Percentiles rank a stretch among this genome's conserved stretches.
Evolutionary conservation across 768 basidiomycete genomes (phyloP).

Genomic region (Austroboletus festivus): DNA sequence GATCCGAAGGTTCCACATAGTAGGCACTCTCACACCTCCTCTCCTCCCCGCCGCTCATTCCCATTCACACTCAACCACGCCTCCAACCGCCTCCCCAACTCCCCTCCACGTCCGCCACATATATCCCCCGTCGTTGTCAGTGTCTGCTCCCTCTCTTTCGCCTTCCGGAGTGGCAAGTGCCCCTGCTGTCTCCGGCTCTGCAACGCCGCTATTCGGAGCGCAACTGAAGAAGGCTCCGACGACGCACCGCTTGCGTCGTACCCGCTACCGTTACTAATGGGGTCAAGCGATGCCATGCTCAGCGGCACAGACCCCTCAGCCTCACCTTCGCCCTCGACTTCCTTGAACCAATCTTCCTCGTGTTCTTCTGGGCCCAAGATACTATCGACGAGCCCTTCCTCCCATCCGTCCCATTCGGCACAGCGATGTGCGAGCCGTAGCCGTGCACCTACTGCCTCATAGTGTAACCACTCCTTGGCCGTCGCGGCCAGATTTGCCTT

Average conservation of each 20-base stretch:
- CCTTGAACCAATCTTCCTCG: slow-evolving; percentile 70
- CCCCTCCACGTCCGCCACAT: slow-evolving; percentile 77
- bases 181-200: slow-evolving; percentile 37
- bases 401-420: slow-evolving; percentile 90
- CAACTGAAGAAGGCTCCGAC: slow-evolving; percentile 17
- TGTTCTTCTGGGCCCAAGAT: slow-evolving; percentile 71
- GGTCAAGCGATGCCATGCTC: slow-evolving; percentile 9
- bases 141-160: slow-evolving; percentile 67
- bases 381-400: slow-evolving; percentile 74
- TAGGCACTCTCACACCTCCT: slow-evolving; percentile 19
- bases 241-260: background rate
- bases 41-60: slow-evolving; percentile 15
- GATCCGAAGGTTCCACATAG: no score
- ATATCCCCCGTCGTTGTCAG: slow-evolving; percentile 70
- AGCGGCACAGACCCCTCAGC: slow-evolving; percentile 17
- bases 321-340: slow-evolving; percentile 36
- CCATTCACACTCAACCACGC: slow-evolving; percentile 58
- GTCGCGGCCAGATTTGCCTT: slow-evolving; percentile 38
- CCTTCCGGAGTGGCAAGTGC: slow-evolving; percentile 53
- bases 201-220: slow-evolving; percentile 25
- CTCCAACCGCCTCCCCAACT: slow-evolving; percentile 71
- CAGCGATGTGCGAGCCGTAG: slow-evolving; percentile 77
- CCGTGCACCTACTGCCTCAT: slow-evolving; percentile 62
- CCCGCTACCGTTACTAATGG: background rate
- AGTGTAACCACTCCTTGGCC: slow-evolving; percentile 70